Conservation (phyloP, 306 rosid genomes). For the Begonia loranthoides region DNA sequence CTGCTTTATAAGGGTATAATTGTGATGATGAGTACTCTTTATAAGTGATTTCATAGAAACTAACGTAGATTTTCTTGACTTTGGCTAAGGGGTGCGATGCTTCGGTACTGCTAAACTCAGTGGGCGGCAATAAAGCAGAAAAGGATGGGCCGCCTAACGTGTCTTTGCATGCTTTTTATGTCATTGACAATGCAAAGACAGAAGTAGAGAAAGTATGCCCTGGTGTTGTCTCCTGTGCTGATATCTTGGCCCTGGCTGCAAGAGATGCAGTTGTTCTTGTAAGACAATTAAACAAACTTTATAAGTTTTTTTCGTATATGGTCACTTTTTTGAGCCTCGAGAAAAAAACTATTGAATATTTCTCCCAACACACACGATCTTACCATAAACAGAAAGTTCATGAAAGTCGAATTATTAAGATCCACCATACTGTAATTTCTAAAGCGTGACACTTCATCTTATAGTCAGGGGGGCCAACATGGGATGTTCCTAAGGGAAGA, state of each 20-base stretch:
- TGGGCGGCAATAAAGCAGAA: slow-evolving; percentile 33
- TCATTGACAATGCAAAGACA: slow-evolving; percentile 41
- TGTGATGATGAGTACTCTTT: not conserved
- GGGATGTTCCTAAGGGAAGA: slow-evolving; percentile 58
- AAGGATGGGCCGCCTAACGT: slow-evolving; percentile 40
- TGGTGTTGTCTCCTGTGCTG: slow-evolving; percentile 50
- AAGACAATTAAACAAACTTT: slow-evolving; percentile 1
- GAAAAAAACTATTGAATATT: too few species aligned
- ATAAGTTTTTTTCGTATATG: too few species aligned
- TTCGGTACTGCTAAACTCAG: slow-evolving; percentile 32
- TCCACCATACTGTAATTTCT: too few species aligned
- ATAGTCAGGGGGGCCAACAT: slow-evolving; percentile 80
- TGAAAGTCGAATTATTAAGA: too few species aligned
- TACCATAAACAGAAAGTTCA: too few species aligned
- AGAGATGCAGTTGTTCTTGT: slow-evolving; percentile 40
- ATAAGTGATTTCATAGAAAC: slow-evolving; percentile 1
- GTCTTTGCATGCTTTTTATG: slow-evolving; percentile 36
- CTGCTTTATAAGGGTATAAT: slow-evolving; percentile 37
- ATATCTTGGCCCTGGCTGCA: slow-evolving; percentile 40
- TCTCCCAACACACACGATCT: too few species aligned
- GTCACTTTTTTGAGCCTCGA: too few species aligned
- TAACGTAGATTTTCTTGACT: not conserved
- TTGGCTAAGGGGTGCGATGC: slow-evolving; percentile 39
- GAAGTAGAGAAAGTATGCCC: slow-evolving; percentile 36
- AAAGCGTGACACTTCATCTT: not conserved